phyloP scores from a whole-genome alignment of 2,329 filamentous ascomycete genomes.

The Lachnellula hyalina region DNA sequence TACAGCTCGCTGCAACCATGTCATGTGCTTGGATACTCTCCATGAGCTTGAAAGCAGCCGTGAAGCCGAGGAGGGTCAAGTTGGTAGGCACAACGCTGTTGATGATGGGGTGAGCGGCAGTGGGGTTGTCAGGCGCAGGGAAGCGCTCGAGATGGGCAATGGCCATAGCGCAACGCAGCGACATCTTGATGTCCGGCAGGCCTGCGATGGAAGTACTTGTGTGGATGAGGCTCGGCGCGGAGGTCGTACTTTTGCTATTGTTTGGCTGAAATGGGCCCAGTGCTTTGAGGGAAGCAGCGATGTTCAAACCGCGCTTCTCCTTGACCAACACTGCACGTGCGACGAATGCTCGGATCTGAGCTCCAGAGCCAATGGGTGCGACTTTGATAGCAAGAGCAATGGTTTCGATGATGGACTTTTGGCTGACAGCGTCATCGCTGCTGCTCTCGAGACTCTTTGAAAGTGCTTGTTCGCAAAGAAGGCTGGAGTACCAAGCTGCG shows the following conservation, averaged over 20 bases:
- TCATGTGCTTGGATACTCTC: slow-evolving; percentile 45
- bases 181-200: slow-evolving; percentile 49
- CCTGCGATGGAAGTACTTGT: slow-evolving; percentile 39
- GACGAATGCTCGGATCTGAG: slow-evolving; percentile 55
- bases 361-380: slow-evolving; percentile 73
- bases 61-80: slow-evolving; percentile 50
- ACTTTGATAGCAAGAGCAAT: slow-evolving; percentile 65
- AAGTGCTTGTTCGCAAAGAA: slow-evolving; percentile 65
- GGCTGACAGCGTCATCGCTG: slow-evolving; percentile 41
- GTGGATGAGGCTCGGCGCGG: slow-evolving; percentile 40
- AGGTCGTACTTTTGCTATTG: slow-evolving; percentile 11
- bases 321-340: slow-evolving; percentile 52
- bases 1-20: slow-evolving; percentile 42
- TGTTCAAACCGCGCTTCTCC: slow-evolving; percentile 49
- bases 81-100: slow-evolving; percentile 42
- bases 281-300: slow-evolving; percentile 50
- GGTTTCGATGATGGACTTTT: slow-evolving; percentile 39
- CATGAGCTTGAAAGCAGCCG: slow-evolving; percentile 54
- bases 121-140: slow-evolving; percentile 36
- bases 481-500: slow-evolving; percentile 84
- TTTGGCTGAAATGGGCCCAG: slow-evolving; percentile 40
- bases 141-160: slow-evolving; percentile 52
- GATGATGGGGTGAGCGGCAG: slow-evolving; percentile 43
- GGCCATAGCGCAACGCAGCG: slow-evolving; percentile 55
- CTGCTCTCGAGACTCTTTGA: slow-evolving; percentile 53